These are phyloP conservation scores for Annulohypoxylon moriforme DNA, from an alignment of 495 filamentous ascomycete species.

Conservation along the genomic window DNA sequence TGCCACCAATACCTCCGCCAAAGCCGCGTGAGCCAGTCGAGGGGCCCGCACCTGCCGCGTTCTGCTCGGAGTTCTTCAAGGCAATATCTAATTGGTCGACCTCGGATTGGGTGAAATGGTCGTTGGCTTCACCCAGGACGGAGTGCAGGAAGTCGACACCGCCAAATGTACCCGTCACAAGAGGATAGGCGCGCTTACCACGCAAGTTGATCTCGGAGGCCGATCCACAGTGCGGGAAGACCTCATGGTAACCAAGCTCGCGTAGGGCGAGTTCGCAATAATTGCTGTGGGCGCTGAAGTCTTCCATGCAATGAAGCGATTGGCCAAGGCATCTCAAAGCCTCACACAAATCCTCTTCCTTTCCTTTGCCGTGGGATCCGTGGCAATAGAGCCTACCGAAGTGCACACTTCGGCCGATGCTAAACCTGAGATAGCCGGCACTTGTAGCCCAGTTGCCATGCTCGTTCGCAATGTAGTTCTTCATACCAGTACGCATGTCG, in stretches of 20 bases:
- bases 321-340: slow-evolving; percentile 88
- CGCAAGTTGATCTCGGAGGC: slow-evolving; percentile 76
- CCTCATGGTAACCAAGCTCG: slow-evolving; percentile 82
- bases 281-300: slow-evolving; percentile 96
- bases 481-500: slow-evolving; percentile 90
- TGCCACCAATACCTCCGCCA: slow-evolving; percentile 53
- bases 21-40: slow-evolving; percentile 51
- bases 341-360: slow-evolving; percentile 88
- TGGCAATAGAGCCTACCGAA: slow-evolving; percentile 87
- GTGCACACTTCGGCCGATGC: slow-evolving; percentile 85
- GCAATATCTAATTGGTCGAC: slow-evolving; percentile 87
- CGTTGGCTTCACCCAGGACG: slow-evolving; percentile 93
- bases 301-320: slow-evolving; percentile 91
- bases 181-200: slow-evolving; percentile 81
- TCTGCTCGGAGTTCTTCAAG: slow-evolving; percentile 67
- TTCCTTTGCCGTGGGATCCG: slow-evolving; percentile 71
- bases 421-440: slow-evolving; percentile 87
- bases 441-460: slow-evolving; percentile 85
- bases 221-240: slow-evolving; percentile 88
- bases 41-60: slow-evolving; percentile 58
- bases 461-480: slow-evolving; percentile 98
- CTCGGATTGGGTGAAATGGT: slow-evolving; percentile 96
- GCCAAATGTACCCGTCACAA: slow-evolving; percentile 92
- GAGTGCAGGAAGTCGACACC: slow-evolving; percentile 97
- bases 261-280: slow-evolving; percentile 89